A percentile compares a stretch with the other conserved stretches of the same genome.
These are phyloP conservation scores for Phalaenopsis equestris DNA, from an alignment of 106 monocot species.

Conservation along the genomic window DNA sequence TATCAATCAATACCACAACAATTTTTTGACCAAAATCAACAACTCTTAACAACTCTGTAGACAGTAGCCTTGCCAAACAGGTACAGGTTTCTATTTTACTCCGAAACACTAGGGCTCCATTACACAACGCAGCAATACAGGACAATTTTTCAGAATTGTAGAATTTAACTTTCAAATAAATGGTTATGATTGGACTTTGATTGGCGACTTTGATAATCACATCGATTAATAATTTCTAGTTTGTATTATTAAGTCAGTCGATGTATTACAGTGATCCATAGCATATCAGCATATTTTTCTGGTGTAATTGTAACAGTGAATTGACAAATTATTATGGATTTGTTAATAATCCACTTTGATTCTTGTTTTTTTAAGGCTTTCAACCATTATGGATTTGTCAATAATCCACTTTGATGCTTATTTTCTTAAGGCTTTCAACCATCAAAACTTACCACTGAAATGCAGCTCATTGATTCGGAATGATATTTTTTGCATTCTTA, in stretches of 20 bases:
- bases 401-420: background rate
- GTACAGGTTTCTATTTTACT: too few relatives aligned
- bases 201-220: background rate
- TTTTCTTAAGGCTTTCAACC: background rate
- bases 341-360: background rate
- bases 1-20: too few relatives aligned
- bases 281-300: background rate
- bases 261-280: too few relatives aligned
- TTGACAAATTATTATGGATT: background rate
- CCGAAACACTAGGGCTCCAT: too few relatives aligned
- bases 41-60: too few relatives aligned
- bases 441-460: background rate
- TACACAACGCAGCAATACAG: too few relatives aligned
- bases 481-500: background rate
- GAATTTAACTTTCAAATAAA: background rate
- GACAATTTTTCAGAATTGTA: too few relatives aligned
- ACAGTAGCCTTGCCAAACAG: too few relatives aligned
- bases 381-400: background rate
- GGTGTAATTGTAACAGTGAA: background rate
- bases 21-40: too few relatives aligned
- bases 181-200: background rate
- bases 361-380: background rate
- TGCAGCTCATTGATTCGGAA: background rate
- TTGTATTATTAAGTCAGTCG: background rate
- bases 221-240: background rate